Evolutionary conservation across 768 basidiomycete genomes (phyloP).

Genomic region (Lactarius psammicola): DNA sequence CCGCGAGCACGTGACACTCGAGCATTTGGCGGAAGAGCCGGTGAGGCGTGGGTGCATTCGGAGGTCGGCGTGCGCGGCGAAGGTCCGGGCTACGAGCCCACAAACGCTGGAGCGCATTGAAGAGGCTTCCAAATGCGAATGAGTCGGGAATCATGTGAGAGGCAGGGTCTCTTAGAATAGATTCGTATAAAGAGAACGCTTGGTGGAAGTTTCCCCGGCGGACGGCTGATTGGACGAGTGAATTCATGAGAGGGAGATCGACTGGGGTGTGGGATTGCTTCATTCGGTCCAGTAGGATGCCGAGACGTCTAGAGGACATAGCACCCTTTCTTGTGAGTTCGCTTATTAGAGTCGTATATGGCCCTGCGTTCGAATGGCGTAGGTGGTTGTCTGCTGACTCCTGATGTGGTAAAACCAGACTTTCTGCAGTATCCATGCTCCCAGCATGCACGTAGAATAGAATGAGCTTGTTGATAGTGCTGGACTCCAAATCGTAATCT

Average conservation of each 20-base stretch:
- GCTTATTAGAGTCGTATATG: slow-evolving; percentile 43
- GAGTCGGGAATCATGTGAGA: slow-evolving; percentile 37
- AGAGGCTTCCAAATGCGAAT: slow-evolving; percentile 24
- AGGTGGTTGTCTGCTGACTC: slow-evolving; percentile 32
- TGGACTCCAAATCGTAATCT: slow-evolving; percentile 18
- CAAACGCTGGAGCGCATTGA: slow-evolving; percentile 23
- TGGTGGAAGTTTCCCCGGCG: slow-evolving; percentile 35
- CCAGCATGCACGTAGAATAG: slow-evolving; percentile 37
- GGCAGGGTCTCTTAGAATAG: slow-evolving; percentile 39
- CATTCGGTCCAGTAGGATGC: slow-evolving; percentile 43
- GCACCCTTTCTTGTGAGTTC: slow-evolving; percentile 37
- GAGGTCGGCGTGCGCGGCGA: not conserved
- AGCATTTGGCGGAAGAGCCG: slow-evolving; percentile 28
- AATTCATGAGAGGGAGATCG: slow-evolving; percentile 47
- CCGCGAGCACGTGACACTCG: slow-evolving; percentile 18
- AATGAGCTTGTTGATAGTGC: slow-evolving; percentile 28
- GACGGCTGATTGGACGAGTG: slow-evolving; percentile 45
- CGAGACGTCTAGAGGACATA: slow-evolving; percentile 33
- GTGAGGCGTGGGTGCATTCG: slow-evolving; percentile 19
- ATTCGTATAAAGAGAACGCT: slow-evolving; percentile 46
- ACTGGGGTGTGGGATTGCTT: slow-evolving; percentile 39
- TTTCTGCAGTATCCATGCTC: slow-evolving; percentile 34
- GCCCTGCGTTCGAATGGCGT: slow-evolving; percentile 28
- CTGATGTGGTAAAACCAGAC: slow-evolving; percentile 30
- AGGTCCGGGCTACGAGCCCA: not conserved